Conservation (phyloP, 441 rosid species). For the Pelargonium myrrhifolium region DNA sequence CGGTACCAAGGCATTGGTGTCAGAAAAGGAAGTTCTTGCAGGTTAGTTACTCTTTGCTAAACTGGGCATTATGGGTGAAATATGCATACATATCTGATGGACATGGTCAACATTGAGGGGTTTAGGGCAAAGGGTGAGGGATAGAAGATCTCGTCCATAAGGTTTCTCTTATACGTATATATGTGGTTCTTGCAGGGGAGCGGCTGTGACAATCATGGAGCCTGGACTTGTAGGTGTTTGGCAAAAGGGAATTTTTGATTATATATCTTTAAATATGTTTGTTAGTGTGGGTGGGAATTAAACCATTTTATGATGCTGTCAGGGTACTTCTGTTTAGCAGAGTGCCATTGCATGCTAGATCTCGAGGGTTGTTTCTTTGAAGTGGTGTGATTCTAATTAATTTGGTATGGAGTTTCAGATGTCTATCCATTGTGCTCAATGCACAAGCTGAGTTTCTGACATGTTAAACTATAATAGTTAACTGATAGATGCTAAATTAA, state of each 20-base stretch:
- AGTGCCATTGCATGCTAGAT: constrained; percentile 20
- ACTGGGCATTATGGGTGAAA: constrained; percentile 20
- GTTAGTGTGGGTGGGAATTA: constrained; percentile 41
- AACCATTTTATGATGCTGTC: constrained; percentile 14
- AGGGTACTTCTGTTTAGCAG: constrained; percentile 1
- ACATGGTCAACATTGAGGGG: constrained; percentile 33
- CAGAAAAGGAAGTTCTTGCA: constrained; percentile 97
- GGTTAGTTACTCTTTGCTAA: constrained; percentile 48
- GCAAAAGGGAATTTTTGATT: constrained; percentile 43
- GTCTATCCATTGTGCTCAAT: constrained; percentile 38
- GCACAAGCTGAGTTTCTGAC: constrained; percentile 35
- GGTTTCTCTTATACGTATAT: constrained; percentile 94
- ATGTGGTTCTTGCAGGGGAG: constrained; percentile 99
- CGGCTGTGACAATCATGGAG: constrained; percentile 85
- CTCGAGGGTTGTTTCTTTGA: constrained; percentile 20
- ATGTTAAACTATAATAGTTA: constrained; percentile 17
- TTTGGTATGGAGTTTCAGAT: constrained; percentile 57
- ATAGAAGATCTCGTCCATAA: constrained; percentile 46
- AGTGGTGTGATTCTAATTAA: constrained; percentile 36
- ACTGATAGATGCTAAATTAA: constrained; percentile 15
- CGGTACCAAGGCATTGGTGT: constrained; percentile 98
- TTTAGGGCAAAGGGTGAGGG: constrained; percentile 47
- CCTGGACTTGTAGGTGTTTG: constrained; percentile 94
- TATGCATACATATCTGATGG: constrained; percentile 45
- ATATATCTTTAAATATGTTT: constrained; percentile 29